Evolutionary conservation across 331 rosid species (phyloP).

Genomic region (Malus hybrid): DNA sequence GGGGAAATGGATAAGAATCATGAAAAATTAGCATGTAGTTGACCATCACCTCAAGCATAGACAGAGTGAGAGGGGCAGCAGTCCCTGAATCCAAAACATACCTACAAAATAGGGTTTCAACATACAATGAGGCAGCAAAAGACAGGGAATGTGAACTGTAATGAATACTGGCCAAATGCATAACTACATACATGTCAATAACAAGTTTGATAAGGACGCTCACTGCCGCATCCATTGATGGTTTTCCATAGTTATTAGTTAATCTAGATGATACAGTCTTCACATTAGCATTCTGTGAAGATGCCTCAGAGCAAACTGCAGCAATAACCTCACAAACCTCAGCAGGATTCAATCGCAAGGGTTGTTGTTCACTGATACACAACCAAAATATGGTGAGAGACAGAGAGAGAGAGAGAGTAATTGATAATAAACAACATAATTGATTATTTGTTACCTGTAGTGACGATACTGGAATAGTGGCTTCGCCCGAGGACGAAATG

Average conservation of each 20-base stretch:
- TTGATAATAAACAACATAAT: slow-evolving; percentile 13
- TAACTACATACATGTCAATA: slow-evolving; percentile 88
- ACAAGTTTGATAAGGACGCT: slow-evolving; percentile 97
- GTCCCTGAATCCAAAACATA: slow-evolving; percentile 82
- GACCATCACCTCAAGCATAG: slow-evolving; percentile 87
- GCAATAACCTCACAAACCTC: slow-evolving; percentile 98
- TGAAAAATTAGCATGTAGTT: slow-evolving; percentile 4
- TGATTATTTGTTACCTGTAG: slow-evolving; percentile 57
- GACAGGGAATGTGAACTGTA: slow-evolving; percentile 7
- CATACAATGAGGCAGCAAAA: slow-evolving; percentile 9
- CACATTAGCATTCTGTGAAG: slow-evolving; percentile 45
- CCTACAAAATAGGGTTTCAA: slow-evolving; percentile 47
- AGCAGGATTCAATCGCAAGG: slow-evolving; percentile 89
- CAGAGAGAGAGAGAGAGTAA: neutral
- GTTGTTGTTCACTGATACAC: slow-evolving; percentile 90
- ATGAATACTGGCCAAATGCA: slow-evolving; percentile 16
- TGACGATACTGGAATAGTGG: slow-evolving; percentile 95
- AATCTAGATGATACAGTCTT: slow-evolving; percentile 58
- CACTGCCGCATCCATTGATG: slow-evolving; percentile 97
- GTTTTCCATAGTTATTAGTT: slow-evolving; percentile 66
- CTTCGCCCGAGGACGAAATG: slow-evolving; percentile 90
- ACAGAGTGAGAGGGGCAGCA: slow-evolving; percentile 97
- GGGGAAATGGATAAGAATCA: neutral
- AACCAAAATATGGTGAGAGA: slow-evolving; percentile 31
- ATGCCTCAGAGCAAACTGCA: slow-evolving; percentile 93